Base-by-base conservation (phyloP, 2,329 filamentous ascomycete species). In the Ophiocordyceps sinensis region DNA sequence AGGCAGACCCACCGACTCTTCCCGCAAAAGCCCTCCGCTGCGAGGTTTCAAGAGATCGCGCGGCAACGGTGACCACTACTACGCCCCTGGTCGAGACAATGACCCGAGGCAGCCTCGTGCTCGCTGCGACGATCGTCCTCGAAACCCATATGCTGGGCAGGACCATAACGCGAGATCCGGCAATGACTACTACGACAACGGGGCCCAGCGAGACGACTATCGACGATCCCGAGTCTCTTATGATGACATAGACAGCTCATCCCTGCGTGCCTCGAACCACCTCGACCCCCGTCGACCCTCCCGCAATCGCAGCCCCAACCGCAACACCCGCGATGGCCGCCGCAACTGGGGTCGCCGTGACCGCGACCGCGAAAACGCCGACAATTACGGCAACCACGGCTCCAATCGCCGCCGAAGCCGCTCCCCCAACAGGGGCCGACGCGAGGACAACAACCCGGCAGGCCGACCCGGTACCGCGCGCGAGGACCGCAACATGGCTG, bases 1-100 rank as follows among this genome's bases (percentile, higher is more conserved):
- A 73, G 75, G 82, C 83, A 94, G 86, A 88, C 73, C 65, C 66
- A 74, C 69, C 70, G 58, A 65, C 52, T 59, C 59, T 15, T 57
- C 59, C 41, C 66, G 68, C 53, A 66, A 66, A 50, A 72, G 66
- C 56, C 65, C 70, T 52, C 81, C 79, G 37, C 78, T 79, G 44
- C 71, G 71, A 51, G 79, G 75, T 44, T 73, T 73, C 52, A 88
- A 88, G 62, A 74, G 83, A 49, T 60, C 69, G 39, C 73, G 72
- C 52, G 76, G 81, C 52, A 77, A 82, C 44, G 71, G 75, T 47
- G 71, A 79, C 49, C 60, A 67, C 45, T 58, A 69, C 52, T 66
- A 74, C 28, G 12, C n/a, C n/a, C 73, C 55, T 35, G 44, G 50
- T 39, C 57, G 57, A 45, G 57, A 60, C 36, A 49, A 54, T 60